Base-by-base conservation (phyloP, 129 eudicot genomes). In the Smallanthus sonchifolius region DNA sequence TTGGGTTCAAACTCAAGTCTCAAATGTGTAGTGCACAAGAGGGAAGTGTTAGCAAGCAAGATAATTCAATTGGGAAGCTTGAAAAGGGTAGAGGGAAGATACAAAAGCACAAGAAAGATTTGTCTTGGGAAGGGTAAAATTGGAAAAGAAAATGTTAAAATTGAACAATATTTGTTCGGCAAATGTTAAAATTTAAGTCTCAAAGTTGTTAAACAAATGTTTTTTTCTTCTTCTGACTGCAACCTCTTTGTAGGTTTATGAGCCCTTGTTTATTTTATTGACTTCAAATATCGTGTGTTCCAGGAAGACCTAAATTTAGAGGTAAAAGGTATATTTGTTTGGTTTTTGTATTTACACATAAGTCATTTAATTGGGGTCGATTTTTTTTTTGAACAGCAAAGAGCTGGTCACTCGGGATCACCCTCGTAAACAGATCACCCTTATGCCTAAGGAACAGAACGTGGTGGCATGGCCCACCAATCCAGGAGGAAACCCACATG, bases 11-110 rank as follows among this genome's bases (percentile, higher is more conserved):
- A 63, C 13, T 94, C 57, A 94, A 87, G 96, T 90, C 98, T 49
- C 97, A 90, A 51, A 87, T 93, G 98, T 93, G 98, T 82, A 93
- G 95, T 52, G 95, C 96, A 79, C 95, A 93, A 78, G 95, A 93
- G 73, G 98, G 92, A n/a, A 86, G 95, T 57, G 92, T 93, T 51
- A 92, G 84, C 66, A 88, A 90, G 80, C 95, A 87, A 72, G 84
- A 75, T 30, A 77, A 70, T 59, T 81, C 77, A 52, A 74, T n/a
- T 83, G 90, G 75, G 66, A 89, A 79, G 81, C 39, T 61, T 79
- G 89, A 87, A 16, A 88, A 86, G 85, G 78, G 57, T 3, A 86
- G 80, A 78, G 92, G 83, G 49, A 87, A 80, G 69, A 79, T 63
- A 34, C 87, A 84, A 68, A 89, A 81, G 84, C 92, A 82, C 15